Evolutionary conservation across 2,329 filamentous ascomycete genomes (phyloP), one percentile per base, ranked within the genome.

Genomic region (Exophiala sp.): DNA sequence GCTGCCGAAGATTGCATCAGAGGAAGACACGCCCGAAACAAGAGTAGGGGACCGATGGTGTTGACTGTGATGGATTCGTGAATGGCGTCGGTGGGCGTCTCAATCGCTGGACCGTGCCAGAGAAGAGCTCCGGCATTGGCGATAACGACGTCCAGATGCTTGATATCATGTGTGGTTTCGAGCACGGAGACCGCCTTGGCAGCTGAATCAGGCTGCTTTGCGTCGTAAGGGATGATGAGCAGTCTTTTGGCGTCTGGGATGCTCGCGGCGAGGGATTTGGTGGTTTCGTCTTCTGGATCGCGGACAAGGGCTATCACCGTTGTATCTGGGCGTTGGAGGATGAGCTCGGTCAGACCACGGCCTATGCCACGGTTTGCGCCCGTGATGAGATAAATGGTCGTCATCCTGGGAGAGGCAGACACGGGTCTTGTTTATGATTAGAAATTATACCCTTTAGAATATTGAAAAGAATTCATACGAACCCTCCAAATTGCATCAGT

Each of bases 51-150:
- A 1, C 67, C 71, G 18, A 76, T 67, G 0, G 73, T 68, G 54
- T 67, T 67, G 21, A 61, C 50, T 36, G 62, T 54, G 34, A 66
- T 62, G 18, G 47, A 54, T 4, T 40, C 16, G 5, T 52, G 60
- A 6, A 66, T 55, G 6, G 59, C 60, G 11, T 60, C 52, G 4
- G 60, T 57, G 1, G 60, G 39, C 2, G 57, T 63, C 5, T 39
- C 16, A 21, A 79, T 78, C 16, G 78, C 75, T n/a, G 80, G 80
- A 3, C 78, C 74, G 61, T 84, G 83, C 78, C 81, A 80, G 16
- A 76, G 75, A 3, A 78, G 75, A 48, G 79, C 59, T 1, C 52
- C 52, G 0, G 79, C 78, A 61, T 82, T 82, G 41, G 78, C 75
- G 48, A 83, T 74, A 1, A 82, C 71, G 3, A 79, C 63, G 55